Evolutionary conservation across 2,329 filamentous ascomycete species (phyloP).

Genomic region (Pseudogymnoascus sp.): DNA sequence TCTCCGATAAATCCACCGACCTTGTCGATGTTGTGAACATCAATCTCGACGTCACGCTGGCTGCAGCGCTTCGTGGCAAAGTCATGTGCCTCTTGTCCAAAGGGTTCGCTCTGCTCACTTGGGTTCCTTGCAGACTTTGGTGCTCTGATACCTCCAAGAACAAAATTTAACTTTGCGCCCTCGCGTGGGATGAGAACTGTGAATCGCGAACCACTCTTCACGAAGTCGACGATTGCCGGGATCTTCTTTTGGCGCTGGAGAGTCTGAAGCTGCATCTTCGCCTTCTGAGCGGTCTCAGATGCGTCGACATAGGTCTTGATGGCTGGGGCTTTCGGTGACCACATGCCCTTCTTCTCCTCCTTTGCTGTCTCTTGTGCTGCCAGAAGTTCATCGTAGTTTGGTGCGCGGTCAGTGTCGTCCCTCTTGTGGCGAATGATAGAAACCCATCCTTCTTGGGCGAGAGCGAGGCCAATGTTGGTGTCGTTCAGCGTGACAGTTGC

Average conservation of each 20-base stretch:
- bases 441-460: conserved; percentile 89
- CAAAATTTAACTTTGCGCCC: conserved; percentile 88
- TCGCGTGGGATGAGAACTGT: conserved; percentile 86
- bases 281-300: conserved; percentile 87
- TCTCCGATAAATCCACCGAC: conserved; percentile 95
- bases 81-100: conserved; percentile 89
- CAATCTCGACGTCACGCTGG: conserved; percentile 93
- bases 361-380: conserved; percentile 76
- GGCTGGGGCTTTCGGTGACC: conserved; percentile 82
- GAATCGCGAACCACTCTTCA: conserved; percentile 94
- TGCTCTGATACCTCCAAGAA: conserved; percentile 85
- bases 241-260: conserved; percentile 88
- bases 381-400: conserved; percentile 85
- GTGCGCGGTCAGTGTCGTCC: conserved; percentile 87
- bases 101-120: conserved; percentile 79
- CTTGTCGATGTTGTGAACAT: conserved; percentile 92
- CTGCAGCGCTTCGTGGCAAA: conserved; percentile 80
- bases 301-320: conserved; percentile 78
- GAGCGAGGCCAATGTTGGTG: conserved; percentile 74
- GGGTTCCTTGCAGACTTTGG: conserved; percentile 74
- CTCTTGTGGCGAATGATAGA: conserved; percentile 92
- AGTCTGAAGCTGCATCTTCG: conserved; percentile 83
- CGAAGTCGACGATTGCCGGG: conserved; percentile 89
- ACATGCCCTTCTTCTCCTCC: conserved; percentile 86
- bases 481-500: conserved; percentile 75